Base-by-base conservation (phyloP, 1,284 basidiomycete species). In the Malassezia dermatis region DNA sequence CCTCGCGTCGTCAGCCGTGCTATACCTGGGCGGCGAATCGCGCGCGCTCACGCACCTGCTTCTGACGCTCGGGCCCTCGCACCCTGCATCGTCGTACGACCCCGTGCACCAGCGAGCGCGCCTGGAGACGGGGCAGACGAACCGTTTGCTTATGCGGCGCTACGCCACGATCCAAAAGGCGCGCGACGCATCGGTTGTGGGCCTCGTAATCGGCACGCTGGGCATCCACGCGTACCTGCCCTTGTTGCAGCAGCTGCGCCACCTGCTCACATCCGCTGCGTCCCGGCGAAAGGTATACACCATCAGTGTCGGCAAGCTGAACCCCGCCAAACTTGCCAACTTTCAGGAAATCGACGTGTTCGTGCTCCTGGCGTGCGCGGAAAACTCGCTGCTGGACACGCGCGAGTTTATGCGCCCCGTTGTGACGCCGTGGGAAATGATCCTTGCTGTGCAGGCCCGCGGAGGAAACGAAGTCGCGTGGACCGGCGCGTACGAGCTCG, bases 271-370 rank as follows among this genome's bases (percentile, higher is more conserved):
- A 3, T 58, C 58, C 24, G 55, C 49, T 11, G 89, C 89, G 77
- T 95, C 94, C 73, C 84, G 82, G 60, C 51, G 71, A 19, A 73
- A 73, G 48, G 68, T 72, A 21, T 99, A 98, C 75, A 95, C 93
- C 0, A 84, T 98, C 65, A 88, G 84, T 46, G 93, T 98, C 0
- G 94, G 94, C 28, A 90, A 95, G 75, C 80, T 95, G 53, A 95
- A 89, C 66, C 93, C 93, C 0, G 83, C 90, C 15, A 98, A 98
- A 71, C 79, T 99, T 30, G 93, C 86, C 11, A 98, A 98, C 73
- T 96, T 96, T 74, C 81, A 88, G 66, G 91, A 96, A 75, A 85
- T 99, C 48, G 93, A 96, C 71, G 91, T 89, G 67, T 98, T 91
- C 67, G 85, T 98, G 5, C 80, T 96, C 54, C 85, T 95, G 1